Conservation (phyloP, 345 rosid species). For the Psidium friedrichsthalianum region DNA sequence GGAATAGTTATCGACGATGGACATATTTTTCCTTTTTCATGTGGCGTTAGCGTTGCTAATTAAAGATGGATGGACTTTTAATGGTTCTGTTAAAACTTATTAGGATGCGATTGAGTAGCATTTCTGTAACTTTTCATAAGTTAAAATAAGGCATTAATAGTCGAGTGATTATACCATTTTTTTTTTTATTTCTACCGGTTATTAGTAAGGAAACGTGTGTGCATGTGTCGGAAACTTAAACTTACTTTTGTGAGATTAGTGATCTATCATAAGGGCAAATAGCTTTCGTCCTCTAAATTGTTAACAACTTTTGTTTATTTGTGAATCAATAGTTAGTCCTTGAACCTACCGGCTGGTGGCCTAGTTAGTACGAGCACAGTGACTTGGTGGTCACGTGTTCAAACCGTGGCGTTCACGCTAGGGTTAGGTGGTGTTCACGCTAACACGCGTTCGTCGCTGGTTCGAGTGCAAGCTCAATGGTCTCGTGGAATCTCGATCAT, state of each 20-base stretch:
- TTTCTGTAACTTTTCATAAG: background rate
- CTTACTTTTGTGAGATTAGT: background rate
- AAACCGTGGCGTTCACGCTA: too few relatives aligned
- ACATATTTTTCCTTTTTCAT: background rate
- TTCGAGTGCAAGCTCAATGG: too few relatives aligned
- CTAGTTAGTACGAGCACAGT: too few relatives aligned
- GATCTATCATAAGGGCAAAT: background rate
- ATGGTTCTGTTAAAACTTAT: background rate
- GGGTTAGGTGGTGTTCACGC: too few relatives aligned
- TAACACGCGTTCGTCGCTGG: too few relatives aligned
- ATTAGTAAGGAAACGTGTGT: background rate
- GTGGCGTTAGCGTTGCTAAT: background rate
- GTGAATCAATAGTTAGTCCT: too few relatives aligned
- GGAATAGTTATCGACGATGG: background rate
- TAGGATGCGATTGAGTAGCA: background rate
- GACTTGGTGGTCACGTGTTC: too few relatives aligned
- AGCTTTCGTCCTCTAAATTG: background rate
- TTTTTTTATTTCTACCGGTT: background rate
- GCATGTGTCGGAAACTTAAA: background rate
- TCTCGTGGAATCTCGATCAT: too few relatives aligned
- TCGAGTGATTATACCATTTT: background rate
- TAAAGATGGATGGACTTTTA: background rate
- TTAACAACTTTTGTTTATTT: background rate
- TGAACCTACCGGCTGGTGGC: too few relatives aligned
- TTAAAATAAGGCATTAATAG: background rate